phyloP scores from a whole-genome alignment of 345 rosid genomes.

The Salix brachista region DNA sequence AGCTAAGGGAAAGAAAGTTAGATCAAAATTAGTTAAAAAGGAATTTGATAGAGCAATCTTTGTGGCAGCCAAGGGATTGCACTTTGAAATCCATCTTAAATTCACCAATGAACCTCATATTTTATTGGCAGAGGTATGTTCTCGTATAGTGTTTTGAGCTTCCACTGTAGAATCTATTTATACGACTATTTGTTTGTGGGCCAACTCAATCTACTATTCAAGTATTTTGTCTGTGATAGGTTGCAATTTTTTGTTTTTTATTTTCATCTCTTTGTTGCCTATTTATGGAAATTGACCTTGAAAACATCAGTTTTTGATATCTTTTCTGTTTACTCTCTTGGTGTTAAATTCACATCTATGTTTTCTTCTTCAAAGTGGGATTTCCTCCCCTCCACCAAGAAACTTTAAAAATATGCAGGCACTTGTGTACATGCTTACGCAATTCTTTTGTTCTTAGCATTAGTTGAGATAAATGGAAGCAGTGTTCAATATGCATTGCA shows the following conservation, averaged over 20 bases:
- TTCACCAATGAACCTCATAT: conserved; percentile 71
- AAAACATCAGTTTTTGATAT: background rate
- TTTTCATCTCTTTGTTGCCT: background rate
- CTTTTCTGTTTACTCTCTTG: background rate
- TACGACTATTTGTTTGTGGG: background rate
- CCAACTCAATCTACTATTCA: background rate
- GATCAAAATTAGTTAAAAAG: conserved; percentile 15
- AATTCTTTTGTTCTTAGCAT: background rate
- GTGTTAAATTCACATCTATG: background rate
- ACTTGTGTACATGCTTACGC: background rate
- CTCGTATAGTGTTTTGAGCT: background rate
- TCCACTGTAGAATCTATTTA: background rate
- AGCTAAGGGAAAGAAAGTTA: conserved; percentile 32
- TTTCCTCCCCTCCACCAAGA: background rate
- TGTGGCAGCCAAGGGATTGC: conserved; percentile 35
- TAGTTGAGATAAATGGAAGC: background rate
- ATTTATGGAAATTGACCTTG: background rate
- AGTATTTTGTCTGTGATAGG: background rate
- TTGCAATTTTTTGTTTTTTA: background rate
- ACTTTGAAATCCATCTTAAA: conserved; percentile 70
- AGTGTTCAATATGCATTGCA: background rate
- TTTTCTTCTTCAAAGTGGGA: background rate
- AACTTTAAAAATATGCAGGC: background rate
- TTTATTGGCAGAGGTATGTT: conserved; percentile 76
- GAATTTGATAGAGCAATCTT: conserved; percentile 47